A percentile compares a stretch with the other conserved stretches of the same genome.
These are phyloP conservation scores for Bipolaris zeicola DNA, from an alignment of 2,329 filamentous ascomycete species.

Conservation along the genomic window DNA sequence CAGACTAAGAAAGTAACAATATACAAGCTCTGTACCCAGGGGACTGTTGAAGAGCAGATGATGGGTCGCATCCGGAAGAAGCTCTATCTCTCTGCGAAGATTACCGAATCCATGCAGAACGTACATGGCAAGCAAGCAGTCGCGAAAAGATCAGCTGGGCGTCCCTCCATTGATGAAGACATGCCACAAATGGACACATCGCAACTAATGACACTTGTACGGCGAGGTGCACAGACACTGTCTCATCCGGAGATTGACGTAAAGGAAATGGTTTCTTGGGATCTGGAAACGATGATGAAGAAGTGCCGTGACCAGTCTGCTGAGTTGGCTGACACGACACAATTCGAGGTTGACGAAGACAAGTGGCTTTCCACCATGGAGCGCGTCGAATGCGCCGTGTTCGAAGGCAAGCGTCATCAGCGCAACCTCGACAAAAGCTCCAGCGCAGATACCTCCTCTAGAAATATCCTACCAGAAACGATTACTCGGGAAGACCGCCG, in stretches of 20 bases:
- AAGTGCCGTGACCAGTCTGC: constrained; percentile 60
- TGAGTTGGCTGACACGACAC: constrained; percentile 48
- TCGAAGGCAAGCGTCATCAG: constrained; percentile 61
- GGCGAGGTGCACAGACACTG: constrained; percentile 60
- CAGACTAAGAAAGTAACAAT: constrained; percentile 61
- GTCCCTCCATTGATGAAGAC: constrained; percentile 48
- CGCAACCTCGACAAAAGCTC: constrained; percentile 42
- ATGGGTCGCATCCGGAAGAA: constrained; percentile 65
- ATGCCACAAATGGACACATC: constrained; percentile 59
- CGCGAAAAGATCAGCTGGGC: constrained; percentile 18
- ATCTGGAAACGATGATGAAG: constrained; percentile 59
- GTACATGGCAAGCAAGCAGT: constrained; percentile 51
- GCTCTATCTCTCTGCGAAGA: constrained; percentile 64
- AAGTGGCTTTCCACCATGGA: constrained; percentile 64
- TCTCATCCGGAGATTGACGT: constrained; percentile 60
- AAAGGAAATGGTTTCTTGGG: constrained; percentile 63
- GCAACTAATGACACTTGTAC: constrained; percentile 61
- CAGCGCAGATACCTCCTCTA: constrained; percentile 31
- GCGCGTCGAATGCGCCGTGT: constrained; percentile 61
- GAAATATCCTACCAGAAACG: constrained; percentile 47
- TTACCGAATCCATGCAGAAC: constrained; percentile 64
- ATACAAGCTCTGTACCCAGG: constrained; percentile 62
- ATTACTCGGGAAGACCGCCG: constrained; percentile 57
- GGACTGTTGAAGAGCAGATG: constrained; percentile 65
- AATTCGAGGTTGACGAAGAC: constrained; percentile 56